phyloP scores from a whole-genome alignment of 106 monocot species.

The Dendrobium nobile region DNA sequence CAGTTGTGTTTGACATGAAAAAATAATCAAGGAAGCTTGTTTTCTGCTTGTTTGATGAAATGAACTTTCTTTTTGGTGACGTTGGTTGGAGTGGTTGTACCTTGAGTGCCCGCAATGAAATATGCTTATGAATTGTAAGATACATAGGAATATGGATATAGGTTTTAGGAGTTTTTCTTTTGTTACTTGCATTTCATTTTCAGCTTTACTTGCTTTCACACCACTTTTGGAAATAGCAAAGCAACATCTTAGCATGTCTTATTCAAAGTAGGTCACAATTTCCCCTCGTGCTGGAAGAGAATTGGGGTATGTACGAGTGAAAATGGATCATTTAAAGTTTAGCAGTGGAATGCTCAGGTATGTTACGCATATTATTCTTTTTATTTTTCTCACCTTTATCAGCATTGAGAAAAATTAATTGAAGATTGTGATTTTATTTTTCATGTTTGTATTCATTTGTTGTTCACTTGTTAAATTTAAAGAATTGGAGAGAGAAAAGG shows the following conservation, averaged over 20 bases:
- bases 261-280: constrained; percentile 51
- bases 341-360: constrained; percentile 79
- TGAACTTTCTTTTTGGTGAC: no score
- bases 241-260: constrained; percentile 2
- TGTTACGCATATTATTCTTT: not conserved
- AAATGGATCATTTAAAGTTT: constrained; percentile 90
- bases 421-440: not conserved
- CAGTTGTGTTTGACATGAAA: not conserved
- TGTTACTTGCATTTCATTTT: not conserved
- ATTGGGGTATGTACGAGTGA: constrained; percentile 75
- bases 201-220: not conserved
- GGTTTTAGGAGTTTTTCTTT: not conserved
- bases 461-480: not conserved
- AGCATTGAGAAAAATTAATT: not conserved
- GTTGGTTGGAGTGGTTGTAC: not conserved
- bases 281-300: constrained; percentile 93
- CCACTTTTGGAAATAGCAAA: not conserved
- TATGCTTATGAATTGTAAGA: not conserved
- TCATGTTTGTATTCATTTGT: not conserved
- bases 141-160: not conserved
- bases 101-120: not conserved
- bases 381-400: not conserved
- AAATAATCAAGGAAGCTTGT: not conserved
- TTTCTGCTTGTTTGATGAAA: no score
- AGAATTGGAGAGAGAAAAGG: no score